phyloP scores from a whole-genome alignment of 176 grass and related monocot species.

The Triticum dicoccoides region DNA sequence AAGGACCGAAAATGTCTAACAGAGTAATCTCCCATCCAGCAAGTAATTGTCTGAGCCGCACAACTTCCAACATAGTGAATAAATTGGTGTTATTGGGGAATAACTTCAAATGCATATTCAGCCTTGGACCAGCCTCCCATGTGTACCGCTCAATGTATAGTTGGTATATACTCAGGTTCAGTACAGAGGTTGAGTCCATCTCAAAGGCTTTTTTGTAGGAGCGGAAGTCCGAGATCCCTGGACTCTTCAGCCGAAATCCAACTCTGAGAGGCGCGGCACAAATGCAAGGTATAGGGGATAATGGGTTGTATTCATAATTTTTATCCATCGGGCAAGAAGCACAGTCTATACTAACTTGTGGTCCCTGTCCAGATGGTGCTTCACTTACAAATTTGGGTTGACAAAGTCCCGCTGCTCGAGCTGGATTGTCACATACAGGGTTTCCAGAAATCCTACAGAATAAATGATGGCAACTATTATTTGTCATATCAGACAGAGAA shows the following conservation, averaged over 20 bases:
- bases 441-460: conserved; percentile 78
- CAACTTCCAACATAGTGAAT: conserved; percentile 59
- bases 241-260: conserved; percentile 85
- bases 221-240: conserved; percentile 73
- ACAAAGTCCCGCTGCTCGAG: conserved; percentile 45
- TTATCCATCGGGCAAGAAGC: conserved; percentile 31
- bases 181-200: conserved; percentile 34
- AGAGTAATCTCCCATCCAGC: conserved; percentile 81
- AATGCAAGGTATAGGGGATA: conserved; percentile 52
- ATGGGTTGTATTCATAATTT: conserved; percentile 74
- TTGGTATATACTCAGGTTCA: conserved; percentile 54
- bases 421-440: conserved; percentile 54
- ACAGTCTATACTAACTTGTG: conserved; percentile 40
- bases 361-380: conserved; percentile 27
- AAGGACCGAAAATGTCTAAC: conserved; percentile 76
- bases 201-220: conserved; percentile 67
- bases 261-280: conserved; percentile 72
- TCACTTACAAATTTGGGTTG: conserved; percentile 20
- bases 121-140: conserved; percentile 70
- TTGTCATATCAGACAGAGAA: conserved; percentile 15
- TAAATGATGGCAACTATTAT: background rate
- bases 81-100: conserved; percentile 64
- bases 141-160: conserved; percentile 61
- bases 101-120: conserved; percentile 82
- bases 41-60: conserved; percentile 42